Conservation (phyloP, 2,329 filamentous ascomycete genomes). For the Fusarium mexicanum region DNA sequence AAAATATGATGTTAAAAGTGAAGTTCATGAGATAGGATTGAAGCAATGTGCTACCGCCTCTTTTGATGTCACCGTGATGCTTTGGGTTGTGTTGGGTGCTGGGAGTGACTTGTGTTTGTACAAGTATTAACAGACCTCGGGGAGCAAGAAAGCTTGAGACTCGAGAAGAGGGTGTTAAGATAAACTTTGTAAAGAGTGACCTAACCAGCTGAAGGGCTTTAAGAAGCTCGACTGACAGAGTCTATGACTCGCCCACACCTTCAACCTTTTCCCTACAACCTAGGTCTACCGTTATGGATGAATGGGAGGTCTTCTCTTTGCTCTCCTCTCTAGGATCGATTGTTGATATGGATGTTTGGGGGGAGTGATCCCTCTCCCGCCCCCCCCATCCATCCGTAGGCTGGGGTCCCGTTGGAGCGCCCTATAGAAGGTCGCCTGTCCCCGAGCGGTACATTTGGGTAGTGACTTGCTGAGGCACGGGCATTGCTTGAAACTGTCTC, state of each 20-base stretch:
- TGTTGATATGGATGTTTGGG: neutral
- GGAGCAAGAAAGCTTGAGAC: neutral
- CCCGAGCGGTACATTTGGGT: neutral
- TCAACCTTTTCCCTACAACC: no score
- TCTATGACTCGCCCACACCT: no score
- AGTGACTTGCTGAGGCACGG: neutral
- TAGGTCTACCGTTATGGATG: neutral
- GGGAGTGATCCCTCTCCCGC: neutral
- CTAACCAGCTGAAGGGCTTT: no score
- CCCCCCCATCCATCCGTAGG: neutral
- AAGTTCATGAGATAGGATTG: neutral
- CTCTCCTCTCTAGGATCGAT: neutral
- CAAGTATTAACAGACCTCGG: neutral
- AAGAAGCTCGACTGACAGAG: no score
- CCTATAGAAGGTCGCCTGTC: neutral
- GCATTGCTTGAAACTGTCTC: neutral
- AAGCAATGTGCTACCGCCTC: neutral
- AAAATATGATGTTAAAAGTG: slow-evolving; percentile 25
- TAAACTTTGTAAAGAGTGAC: neutral
- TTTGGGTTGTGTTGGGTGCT: neutral
- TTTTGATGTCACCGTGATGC: no score
- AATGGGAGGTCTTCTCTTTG: neutral
- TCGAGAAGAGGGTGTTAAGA: neutral
- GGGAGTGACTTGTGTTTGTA: neutral
- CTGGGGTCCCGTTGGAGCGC: neutral